Evolutionary conservation across 2,329 filamentous ascomycete species (phyloP).

Genomic region (Pseudopithomyces maydicus): DNA sequence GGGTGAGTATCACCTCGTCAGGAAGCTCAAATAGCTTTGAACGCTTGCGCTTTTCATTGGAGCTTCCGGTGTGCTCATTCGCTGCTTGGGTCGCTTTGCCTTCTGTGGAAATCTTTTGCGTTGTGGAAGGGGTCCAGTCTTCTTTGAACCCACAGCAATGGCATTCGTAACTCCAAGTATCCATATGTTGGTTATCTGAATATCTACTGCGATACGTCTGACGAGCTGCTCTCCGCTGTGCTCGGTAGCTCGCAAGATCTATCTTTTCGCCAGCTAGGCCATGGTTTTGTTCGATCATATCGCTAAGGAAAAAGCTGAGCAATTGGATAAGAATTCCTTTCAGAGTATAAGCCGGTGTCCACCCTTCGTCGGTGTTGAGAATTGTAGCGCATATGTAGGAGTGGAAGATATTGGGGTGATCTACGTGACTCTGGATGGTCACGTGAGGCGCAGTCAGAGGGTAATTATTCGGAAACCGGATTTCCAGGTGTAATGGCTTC

Average conservation of each 20-base stretch:
- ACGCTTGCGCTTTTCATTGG: background rate
- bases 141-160: constrained; percentile 5
- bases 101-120: background rate
- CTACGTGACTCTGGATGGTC: constrained; percentile 48
- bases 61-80: background rate
- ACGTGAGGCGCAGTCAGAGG: constrained; percentile 49
- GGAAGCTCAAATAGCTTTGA: constrained; percentile 41
- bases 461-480: constrained; percentile 45
- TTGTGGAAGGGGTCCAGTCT: background rate
- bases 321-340: constrained; percentile 58
- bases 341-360: constrained; percentile 58
- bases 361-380: constrained; percentile 49
- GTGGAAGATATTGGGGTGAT: constrained; percentile 54
- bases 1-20: constrained; percentile 48
- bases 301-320: constrained; percentile 59
- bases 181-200: background rate
- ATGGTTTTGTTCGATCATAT: constrained; percentile 49
- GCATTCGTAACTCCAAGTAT: background rate
- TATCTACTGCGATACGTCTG: background rate
- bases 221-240: background rate
- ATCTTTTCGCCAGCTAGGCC: constrained; percentile 25
- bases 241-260: constrained; percentile 26
- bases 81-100: background rate
- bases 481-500: constrained; percentile 50
- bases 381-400: constrained; percentile 56